Evolutionary conservation across 192 early-diverging fungal genomes (phyloP).

Genomic region (Cetraspora pellucida): DNA sequence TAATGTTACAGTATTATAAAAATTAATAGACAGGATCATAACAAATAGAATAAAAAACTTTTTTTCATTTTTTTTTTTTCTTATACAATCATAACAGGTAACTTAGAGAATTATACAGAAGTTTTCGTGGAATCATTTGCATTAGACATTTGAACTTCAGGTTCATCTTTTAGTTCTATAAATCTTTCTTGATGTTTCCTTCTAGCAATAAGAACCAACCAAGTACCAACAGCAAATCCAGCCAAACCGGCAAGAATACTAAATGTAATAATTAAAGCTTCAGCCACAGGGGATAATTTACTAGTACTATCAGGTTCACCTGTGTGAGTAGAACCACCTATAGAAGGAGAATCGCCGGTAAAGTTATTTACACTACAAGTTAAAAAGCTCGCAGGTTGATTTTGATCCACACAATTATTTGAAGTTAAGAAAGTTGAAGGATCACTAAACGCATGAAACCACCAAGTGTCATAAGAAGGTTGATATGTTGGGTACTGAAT

Average conservation of each 20-base stretch:
- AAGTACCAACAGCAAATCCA: not conserved
- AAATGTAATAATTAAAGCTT: not conserved
- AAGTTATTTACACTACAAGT: not conserved
- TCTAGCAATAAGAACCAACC: not conserved
- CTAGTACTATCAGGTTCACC: not conserved
- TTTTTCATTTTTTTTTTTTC: no score
- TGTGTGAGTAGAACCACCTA: not conserved
- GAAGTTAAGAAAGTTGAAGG: not conserved
- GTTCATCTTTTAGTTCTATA: conserved; percentile 26
- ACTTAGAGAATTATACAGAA: not conserved
- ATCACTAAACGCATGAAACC: conserved; percentile 31
- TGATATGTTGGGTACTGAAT: conserved; percentile 39
- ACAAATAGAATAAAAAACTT: no score
- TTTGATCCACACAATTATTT: not conserved
- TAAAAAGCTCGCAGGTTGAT: not conserved
- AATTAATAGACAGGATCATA: no score
- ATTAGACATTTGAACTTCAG: not conserved
- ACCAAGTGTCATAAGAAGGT: conserved; percentile 6
- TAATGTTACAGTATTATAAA: no score
- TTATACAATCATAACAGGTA: no score
- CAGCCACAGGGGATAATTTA: not conserved
- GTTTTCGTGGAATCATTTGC: not conserved
- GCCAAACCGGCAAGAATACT: not conserved
- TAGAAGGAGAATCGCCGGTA: not conserved
- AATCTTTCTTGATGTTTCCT: conserved; percentile 28